These are phyloP conservation scores for Tricholoma sp. DNA, from an alignment of 768 basidiomycete genomes.

Conservation along the genomic window DNA sequence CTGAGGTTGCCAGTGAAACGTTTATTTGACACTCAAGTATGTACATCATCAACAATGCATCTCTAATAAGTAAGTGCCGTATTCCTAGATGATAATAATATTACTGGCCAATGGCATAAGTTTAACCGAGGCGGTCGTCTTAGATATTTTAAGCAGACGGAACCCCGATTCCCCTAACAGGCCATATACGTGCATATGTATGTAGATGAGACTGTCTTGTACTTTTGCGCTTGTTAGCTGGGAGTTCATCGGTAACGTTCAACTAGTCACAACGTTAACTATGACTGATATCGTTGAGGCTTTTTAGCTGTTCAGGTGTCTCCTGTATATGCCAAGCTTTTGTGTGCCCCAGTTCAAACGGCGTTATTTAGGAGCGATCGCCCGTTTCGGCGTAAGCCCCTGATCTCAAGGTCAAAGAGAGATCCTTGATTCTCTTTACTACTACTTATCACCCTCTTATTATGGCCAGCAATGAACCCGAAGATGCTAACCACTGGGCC, in stretches of 20 bases:
- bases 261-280: neutral
- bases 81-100: too few species aligned
- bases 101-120: too few species aligned
- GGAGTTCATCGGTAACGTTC: neutral
- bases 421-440: neutral
- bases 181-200: too few species aligned
- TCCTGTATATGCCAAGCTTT: conserved; percentile 14
- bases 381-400: neutral
- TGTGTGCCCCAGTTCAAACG: conserved; percentile 7
- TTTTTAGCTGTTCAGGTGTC: conserved; percentile 38
- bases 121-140: too few species aligned
- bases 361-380: conserved; percentile 4
- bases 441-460: neutral
- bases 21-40: too few species aligned
- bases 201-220: too few species aligned
- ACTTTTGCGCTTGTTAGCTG: too few species aligned
- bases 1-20: too few species aligned
- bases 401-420: neutral
- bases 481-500: conserved; percentile 12
- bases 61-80: too few species aligned
- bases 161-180: too few species aligned
- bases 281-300: conserved; percentile 25
- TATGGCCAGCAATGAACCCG: conserved; percentile 17
- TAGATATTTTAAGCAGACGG: too few species aligned
- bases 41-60: too few species aligned